Evolutionary conservation across 2,329 filamentous ascomycete species (phyloP).

Genomic region (Chrysoporthe cubensis): DNA sequence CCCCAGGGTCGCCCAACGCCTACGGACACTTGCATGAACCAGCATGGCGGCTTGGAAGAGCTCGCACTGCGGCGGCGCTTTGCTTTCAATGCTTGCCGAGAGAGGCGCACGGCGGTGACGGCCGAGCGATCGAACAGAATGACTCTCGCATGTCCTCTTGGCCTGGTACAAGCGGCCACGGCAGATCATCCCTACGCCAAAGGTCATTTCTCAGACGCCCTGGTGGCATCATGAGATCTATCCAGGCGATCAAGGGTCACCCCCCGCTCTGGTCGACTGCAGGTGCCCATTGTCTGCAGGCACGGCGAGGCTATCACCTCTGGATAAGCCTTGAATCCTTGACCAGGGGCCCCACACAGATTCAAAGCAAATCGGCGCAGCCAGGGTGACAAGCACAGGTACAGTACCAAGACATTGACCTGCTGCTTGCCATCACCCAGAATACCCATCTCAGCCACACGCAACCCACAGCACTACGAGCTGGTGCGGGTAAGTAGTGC

Average conservation of each 20-base stretch:
- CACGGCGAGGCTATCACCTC: neutral
- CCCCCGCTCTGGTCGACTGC: neutral
- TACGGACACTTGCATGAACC: constrained; percentile 28
- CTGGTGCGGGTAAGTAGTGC: neutral
- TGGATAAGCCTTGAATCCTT: neutral
- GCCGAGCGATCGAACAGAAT: neutral
- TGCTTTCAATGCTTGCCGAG: neutral
- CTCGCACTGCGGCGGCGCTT: neutral
- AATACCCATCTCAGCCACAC: neutral
- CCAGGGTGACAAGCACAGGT: neutral
- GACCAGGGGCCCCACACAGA: constrained; percentile 13
- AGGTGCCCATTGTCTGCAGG: neutral
- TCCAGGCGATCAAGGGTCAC: neutral
- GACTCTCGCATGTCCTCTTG: too few species aligned
- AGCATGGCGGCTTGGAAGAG: constrained; percentile 6
- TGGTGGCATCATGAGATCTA: neutral
- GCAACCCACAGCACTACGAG: neutral
- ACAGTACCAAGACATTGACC: constrained; percentile 10
- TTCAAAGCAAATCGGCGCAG: constrained; percentile 14
- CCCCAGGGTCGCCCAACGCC: constrained; percentile 3
- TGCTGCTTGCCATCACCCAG: neutral
- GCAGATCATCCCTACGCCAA: neutral
- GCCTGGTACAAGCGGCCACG: too few species aligned
- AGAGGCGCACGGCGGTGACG: neutral
- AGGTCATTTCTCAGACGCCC: too few species aligned